Conservation (phyloP, 1,284 basidiomycete genomes). For the Pterulicium gracile region DNA sequence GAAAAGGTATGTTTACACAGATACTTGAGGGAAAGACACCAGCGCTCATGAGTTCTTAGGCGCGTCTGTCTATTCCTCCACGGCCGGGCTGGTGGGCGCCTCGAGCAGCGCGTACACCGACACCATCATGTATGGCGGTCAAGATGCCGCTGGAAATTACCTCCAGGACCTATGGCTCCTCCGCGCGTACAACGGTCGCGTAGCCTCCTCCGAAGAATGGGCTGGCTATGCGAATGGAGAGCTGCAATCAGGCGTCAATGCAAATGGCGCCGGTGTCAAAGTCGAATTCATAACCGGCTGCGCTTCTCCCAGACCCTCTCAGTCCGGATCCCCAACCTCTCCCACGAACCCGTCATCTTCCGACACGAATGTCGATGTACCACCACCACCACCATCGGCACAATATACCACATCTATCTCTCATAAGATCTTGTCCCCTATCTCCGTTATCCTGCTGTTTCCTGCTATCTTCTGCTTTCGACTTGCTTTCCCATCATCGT, state of each 20-base stretch:
- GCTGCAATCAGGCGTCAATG: conserved; percentile 47
- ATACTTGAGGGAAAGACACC: conserved; percentile 18
- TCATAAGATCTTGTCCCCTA: conserved; percentile 56
- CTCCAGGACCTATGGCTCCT: conserved; percentile 69
- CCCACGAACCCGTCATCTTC: conserved; percentile 10
- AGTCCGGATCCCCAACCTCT: conserved; percentile 10
- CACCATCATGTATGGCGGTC: conserved; percentile 70
- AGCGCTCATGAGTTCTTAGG: conserved; percentile 53
- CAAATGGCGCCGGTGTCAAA: conserved; percentile 57
- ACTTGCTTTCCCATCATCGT: conserved; percentile 20
- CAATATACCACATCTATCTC: conserved; percentile 40
- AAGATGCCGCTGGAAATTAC: conserved; percentile 52
- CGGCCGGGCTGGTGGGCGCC: conserved; percentile 42
- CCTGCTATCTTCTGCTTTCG: conserved; percentile 45
- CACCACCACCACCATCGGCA: conserved; percentile 15
- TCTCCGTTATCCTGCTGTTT: conserved; percentile 51
- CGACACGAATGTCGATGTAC: no score
- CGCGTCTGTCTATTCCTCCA: conserved; percentile 49
- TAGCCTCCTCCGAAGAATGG: conserved; percentile 51
- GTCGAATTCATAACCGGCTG: conserved; percentile 49
- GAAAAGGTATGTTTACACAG: not conserved
- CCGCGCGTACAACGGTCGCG: conserved; percentile 49
- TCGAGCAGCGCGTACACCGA: conserved; percentile 44
- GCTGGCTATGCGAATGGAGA: conserved; percentile 49
- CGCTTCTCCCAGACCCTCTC: conserved; percentile 29